Evolutionary conservation across 1,284 basidiomycete species (phyloP), one percentile per base, ranked within the genome.

Genomic region (Naganishia sp.): DNA sequence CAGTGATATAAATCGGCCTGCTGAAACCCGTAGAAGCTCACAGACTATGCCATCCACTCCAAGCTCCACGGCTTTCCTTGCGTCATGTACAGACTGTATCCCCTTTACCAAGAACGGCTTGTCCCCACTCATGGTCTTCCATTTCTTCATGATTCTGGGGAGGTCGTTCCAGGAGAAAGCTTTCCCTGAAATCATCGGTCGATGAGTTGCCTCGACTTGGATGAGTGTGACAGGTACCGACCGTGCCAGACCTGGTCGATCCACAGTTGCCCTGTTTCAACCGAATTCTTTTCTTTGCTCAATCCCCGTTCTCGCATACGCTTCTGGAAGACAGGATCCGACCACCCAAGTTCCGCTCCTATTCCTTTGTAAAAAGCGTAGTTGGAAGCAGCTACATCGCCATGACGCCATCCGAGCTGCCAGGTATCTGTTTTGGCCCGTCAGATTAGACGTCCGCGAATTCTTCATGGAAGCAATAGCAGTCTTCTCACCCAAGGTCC

Each of bases 1-100:
- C 18, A 18, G 45, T 23, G 45, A 46, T 23, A n/a, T 9, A 18
- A 46, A 16, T 46, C 45, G 6, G 45, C 45, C 18, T 46, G 7
- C 45, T 13, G 13, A 7, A 3, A 39, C 3, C 13, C 36, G 36
- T 13, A 39, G 36, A 13, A 7, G 36, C 56, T n/a, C n/a, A 59
- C 56, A 87, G 33, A 92, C 78, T 68, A 93, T 88, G 1, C 87
- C 90, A 69, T 92, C 86, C 11, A 86, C 82, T 1, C 86, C 85
- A 18, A 83, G 73, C 23, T 87, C 85, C 10, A 90, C 73, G 0
- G 88, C 88, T 68, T 83, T 84, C 70, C 87, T 84, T 1, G 89
- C 89, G 72, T 91, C 89, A 81, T 89, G 68, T 0, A 79, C 82
- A 68, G 77, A 78, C 69, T 86, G 86, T 53, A 91, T 88, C 2